A percentile compares a stretch with the other conserved stretches of the same genome.
Conservation (phyloP, 805 yeast genomes). For the Lipomyces lipofer region DNA sequence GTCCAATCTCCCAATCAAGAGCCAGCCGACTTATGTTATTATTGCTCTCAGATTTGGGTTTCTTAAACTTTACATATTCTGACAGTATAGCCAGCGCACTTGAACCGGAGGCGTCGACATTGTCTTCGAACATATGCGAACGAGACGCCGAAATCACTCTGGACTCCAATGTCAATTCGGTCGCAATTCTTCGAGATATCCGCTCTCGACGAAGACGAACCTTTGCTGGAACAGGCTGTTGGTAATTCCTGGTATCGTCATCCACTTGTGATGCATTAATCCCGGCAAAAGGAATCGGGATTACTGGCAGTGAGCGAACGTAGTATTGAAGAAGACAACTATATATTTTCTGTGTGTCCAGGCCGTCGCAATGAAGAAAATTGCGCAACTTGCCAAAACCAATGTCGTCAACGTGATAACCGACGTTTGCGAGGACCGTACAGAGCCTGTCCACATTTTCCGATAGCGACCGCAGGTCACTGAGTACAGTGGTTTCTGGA, state of each 20-base stretch:
- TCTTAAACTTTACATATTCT: conserved; percentile 6
- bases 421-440: conserved; percentile 6
- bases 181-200: conserved; percentile 26
- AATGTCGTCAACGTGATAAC: conserved; percentile 7
- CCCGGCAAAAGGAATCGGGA: background rate
- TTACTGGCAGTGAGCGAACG: conserved; percentile 32
- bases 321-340: conserved; percentile 31
- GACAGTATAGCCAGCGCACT: background rate
- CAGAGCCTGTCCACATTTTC: background rate
- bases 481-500: conserved; percentile 1
- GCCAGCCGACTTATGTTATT: conserved; percentile 12
- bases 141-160: background rate
- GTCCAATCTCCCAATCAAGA: conserved; percentile 3
- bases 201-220: conserved; percentile 29
- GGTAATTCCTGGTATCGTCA: conserved; percentile 22
- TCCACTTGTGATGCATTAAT: background rate
- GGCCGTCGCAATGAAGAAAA: background rate
- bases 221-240: conserved; percentile 24
- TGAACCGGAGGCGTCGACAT: background rate
- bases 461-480: conserved; percentile 6
- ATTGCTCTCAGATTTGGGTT: background rate
- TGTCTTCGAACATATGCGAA: background rate
- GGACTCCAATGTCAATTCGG: conserved; percentile 25
- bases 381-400: conserved; percentile 6
- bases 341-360: conserved; percentile 18